phyloP scores from a whole-genome alignment of 2,329 filamentous ascomycete genomes.

The Calonectria montana region DNA sequence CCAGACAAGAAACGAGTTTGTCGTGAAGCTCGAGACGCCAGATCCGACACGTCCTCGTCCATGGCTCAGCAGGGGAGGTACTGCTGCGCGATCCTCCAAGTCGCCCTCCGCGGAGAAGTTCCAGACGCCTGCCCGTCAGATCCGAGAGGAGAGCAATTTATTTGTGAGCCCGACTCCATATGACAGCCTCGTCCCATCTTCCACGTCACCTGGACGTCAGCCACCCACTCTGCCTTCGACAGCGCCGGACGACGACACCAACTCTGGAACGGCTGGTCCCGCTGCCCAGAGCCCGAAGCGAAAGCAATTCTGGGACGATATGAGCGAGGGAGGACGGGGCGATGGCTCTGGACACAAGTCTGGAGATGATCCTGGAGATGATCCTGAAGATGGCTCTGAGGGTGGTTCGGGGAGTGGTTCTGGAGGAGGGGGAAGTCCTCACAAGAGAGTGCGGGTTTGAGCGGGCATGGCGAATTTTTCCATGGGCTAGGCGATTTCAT shows the following conservation, averaged over 20 bases:
- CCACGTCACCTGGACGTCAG: neutral
- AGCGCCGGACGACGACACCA: neutral
- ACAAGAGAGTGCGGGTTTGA: neutral
- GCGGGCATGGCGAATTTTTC: neutral
- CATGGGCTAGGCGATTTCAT: neutral
- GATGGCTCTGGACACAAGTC: neutral
- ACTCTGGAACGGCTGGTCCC: neutral
- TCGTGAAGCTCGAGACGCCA: constrained; percentile 18
- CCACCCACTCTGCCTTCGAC: neutral
- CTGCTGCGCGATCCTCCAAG: neutral
- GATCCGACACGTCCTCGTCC: neutral
- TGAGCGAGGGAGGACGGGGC: neutral
- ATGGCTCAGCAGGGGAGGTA: neutral
- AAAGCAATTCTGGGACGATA: constrained; percentile 1
- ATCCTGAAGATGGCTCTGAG: neutral
- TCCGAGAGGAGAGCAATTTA: constrained; percentile 29
- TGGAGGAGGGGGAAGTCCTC: neutral
- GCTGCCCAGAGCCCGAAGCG: neutral
- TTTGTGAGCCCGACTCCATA: constrained; percentile 31
- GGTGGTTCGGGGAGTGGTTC: neutral
- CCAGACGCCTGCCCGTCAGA: neutral
- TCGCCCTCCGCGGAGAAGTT: neutral
- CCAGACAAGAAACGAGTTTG: neutral
- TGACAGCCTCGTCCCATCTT: neutral
- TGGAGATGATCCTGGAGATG: neutral